Evolutionary conservation across 176 grass and related monocot genomes (phyloP), one percentile per base, ranked within the genome.

Genomic region (Triticum turgidum): DNA sequence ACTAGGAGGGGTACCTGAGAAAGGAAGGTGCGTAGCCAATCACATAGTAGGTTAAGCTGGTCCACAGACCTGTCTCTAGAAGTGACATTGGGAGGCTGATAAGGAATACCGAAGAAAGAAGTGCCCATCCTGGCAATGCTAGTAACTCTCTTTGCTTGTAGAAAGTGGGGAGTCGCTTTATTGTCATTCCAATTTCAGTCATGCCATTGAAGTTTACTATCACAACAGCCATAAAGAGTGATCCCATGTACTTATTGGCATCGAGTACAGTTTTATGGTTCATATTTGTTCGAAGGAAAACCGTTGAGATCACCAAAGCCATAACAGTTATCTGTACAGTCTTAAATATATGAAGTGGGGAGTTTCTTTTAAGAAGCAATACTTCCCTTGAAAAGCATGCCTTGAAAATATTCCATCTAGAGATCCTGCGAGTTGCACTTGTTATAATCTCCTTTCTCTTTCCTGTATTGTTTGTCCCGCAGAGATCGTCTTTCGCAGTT

Each of bases 121-220:
- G 88, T 61, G 93, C 91, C 96, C 96, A 98, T 84, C 90, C 93
- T 82, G 96, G 96, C 81, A 98, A 83, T 85, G 38, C 83, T 82
- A 98, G 82, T 84, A 98, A 27, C 56, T 96, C 93, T 65, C 92
- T 89, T 83, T 98, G 96, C 90, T 98, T 98, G 87, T 94, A 98
- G 79, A 94, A 96, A 47, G 93, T 98, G 38, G 93, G 93, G 73
- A 98, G 88, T 30, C 96, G 87, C 73, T 90, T 96, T 88, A 96
- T 90, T 83, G 94, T 98, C 92, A 96, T 98, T 69, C 90, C 87
- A 52, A 98, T 86, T 85, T 98, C 96, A 49, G 93, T 96, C 96
- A 96, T 94, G 59, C 96, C 96, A 78, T 98, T 98, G 85, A 98
- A 98, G 66, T 92, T 96, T 30, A 96, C 88, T 80, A 92, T 89